Evolutionary conservation across 2,329 filamentous ascomycete genomes (phyloP).

Genomic region (Fusarium nygamai): DNA sequence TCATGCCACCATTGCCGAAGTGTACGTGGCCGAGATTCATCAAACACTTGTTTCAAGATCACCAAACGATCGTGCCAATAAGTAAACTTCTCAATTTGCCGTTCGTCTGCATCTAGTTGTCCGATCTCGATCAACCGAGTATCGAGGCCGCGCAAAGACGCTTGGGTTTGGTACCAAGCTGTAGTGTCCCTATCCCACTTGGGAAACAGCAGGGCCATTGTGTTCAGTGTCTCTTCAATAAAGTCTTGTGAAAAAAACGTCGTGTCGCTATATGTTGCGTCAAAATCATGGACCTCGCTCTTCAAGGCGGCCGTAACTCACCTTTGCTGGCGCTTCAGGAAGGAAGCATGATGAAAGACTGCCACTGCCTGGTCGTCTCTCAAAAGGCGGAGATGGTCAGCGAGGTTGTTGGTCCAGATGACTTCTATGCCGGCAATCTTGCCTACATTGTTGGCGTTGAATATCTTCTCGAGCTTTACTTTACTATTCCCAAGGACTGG

Average conservation of each 20-base stretch:
- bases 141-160: neutral
- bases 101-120: neutral
- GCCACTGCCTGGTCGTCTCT: neutral
- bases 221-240: neutral
- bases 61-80: neutral
- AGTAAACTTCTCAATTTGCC: neutral
- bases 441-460: neutral
- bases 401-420: neutral
- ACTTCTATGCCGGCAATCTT: neutral
- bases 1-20: neutral
- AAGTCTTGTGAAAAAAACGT: neutral
- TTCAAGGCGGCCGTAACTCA: neutral
- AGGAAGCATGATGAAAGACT: neutral
- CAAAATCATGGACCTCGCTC: neutral
- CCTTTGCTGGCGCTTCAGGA: neutral
- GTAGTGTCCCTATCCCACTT: neutral
- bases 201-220: neutral
- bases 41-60: neutral
- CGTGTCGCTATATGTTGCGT: neutral
- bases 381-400: neutral
- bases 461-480: neutral
- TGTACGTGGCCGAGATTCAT: neutral
- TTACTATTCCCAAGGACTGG: neutral
- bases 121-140: neutral
- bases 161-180: neutral